A percentile compares a stretch with the other conserved stretches of the same genome.
phyloP scores from a whole-genome alignment of 2,329 filamentous ascomycete species.

The Calonectria hongkongensis region DNA sequence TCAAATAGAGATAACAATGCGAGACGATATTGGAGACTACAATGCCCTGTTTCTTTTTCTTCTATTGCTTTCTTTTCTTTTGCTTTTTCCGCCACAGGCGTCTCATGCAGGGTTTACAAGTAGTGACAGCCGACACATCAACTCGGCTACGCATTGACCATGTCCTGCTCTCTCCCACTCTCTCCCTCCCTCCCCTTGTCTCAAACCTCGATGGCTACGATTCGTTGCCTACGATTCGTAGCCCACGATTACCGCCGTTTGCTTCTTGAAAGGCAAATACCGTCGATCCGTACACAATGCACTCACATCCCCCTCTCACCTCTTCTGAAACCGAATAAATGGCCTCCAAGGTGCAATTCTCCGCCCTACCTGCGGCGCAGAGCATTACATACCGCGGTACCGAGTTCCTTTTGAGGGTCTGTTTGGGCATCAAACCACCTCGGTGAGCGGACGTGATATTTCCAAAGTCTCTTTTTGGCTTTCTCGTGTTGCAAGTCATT shows the following conservation, averaged over 20 bases:
- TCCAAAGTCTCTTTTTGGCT: neutral
- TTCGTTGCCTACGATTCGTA: slow-evolving; percentile 4
- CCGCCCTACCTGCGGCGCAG: slow-evolving; percentile 24
- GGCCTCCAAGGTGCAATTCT: neutral
- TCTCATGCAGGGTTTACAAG: slow-evolving; percentile 11
- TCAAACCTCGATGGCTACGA: neutral
- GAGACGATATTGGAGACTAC: neutral
- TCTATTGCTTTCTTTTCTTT: slow-evolving; percentile 12
- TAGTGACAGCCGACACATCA: slow-evolving; percentile 21
- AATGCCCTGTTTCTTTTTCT: slow-evolving; percentile 9
- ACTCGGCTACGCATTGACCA: slow-evolving; percentile 23
- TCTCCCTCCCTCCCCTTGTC: neutral
- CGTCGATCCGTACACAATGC: slow-evolving; percentile 10
- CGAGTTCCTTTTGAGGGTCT: slow-evolving; percentile 15
- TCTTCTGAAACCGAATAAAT: neutral
- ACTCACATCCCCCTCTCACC: neutral
- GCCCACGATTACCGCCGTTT: slow-evolving; percentile 4
- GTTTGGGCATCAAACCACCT: slow-evolving; percentile 14
- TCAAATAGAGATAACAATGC: neutral
- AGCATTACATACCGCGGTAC: slow-evolving; percentile 11
- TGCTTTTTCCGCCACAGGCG: neutral
- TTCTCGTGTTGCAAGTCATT: neutral
- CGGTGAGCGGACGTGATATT: slow-evolving; percentile 10
- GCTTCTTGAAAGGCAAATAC: slow-evolving; percentile 10
- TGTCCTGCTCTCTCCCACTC: neutral